phyloP scores from a whole-genome alignment of 2,329 filamentous ascomycete genomes.

The Periconia sp. region DNA sequence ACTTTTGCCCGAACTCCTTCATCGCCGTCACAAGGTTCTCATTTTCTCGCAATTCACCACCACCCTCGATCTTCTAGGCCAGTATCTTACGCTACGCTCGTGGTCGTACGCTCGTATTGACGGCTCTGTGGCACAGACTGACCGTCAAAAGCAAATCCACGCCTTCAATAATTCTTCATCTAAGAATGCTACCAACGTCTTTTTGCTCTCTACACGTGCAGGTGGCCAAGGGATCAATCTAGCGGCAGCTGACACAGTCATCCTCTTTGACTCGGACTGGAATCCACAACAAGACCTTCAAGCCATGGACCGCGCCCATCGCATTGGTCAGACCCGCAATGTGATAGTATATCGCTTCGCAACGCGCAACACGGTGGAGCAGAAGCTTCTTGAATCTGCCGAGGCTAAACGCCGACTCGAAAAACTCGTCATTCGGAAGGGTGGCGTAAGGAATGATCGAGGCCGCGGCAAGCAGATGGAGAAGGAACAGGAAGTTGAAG shows the following conservation, averaged over 20 bases:
- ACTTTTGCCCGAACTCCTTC: constrained; percentile 76
- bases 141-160: constrained; percentile 57
- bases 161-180: constrained; percentile 52
- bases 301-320: constrained; percentile 92
- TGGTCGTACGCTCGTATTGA: constrained; percentile 93
- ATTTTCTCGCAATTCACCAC: constrained; percentile 98
- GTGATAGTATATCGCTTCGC: constrained; percentile 94
- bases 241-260: constrained; percentile 87
- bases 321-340: constrained; percentile 90
- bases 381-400: constrained; percentile 82
- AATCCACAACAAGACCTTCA: constrained; percentile 98
- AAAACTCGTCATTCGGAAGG: constrained; percentile 94
- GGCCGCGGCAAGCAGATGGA: constrained; percentile 54
- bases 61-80: constrained; percentile 87
- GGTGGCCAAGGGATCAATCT: constrained; percentile 97
- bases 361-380: constrained; percentile 91
- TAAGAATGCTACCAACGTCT: constrained; percentile 65
- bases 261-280: constrained; percentile 90
- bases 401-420: constrained; percentile 92
- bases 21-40: constrained; percentile 82
- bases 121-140: constrained; percentile 76
- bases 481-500: constrained; percentile 53
- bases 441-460: constrained; percentile 66
- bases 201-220: constrained; percentile 87
- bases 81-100: constrained; percentile 79